Evolutionary conservation across 345 rosid genomes (phyloP).

Genomic region (Sisymbrium altissimum): DNA sequence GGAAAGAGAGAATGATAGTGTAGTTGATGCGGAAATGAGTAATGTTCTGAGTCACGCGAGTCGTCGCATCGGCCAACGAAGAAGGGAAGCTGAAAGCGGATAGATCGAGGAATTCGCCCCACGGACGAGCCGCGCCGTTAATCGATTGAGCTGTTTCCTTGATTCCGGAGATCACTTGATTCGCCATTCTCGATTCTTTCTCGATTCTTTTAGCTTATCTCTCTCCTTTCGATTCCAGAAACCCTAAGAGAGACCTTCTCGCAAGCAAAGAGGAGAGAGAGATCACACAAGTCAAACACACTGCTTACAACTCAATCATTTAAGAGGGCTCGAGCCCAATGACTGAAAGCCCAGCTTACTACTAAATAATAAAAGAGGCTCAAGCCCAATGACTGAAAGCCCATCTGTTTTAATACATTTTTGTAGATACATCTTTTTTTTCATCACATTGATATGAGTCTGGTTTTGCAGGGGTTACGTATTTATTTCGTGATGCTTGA

Average conservation of each 20-base stretch:
- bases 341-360: no score
- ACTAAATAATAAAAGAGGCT: neutral
- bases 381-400: no score
- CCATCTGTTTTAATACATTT: no score
- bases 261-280: neutral
- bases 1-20: constrained; percentile 35
- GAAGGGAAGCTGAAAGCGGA: constrained; percentile 48
- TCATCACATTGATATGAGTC: no score
- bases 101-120: constrained; percentile 51
- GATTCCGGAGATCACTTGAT: constrained; percentile 39
- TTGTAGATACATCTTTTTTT: no score
- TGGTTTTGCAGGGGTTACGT: no score
- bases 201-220: no score
- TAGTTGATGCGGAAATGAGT: constrained; percentile 61
- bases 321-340: neutral
- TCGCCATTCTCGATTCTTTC: constrained; percentile 18
- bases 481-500: no score
- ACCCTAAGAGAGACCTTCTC: neutral
- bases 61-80: constrained; percentile 49
- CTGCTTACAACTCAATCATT: no score
- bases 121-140: constrained; percentile 44
- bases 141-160: constrained; percentile 49
- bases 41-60: constrained; percentile 61
- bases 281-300: no score
- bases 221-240: neutral